These are phyloP conservation scores for Chrysanthemum makinoi DNA, from an alignment of 129 eudicot species.

Conservation along the genomic window DNA sequence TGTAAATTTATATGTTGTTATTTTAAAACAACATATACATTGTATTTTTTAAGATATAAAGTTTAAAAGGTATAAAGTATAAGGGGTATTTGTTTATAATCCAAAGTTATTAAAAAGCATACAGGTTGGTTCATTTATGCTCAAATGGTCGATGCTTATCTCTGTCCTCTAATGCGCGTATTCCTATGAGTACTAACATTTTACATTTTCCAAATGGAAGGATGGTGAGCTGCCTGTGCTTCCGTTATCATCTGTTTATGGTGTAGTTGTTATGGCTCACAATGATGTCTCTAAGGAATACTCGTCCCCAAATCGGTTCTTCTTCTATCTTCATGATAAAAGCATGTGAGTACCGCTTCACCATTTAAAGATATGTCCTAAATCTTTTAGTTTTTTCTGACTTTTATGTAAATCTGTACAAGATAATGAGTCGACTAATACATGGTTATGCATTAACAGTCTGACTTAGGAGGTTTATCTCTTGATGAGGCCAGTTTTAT, in stretches of 20 bases:
- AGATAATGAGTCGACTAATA: conserved; percentile 7
- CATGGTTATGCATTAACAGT: conserved; percentile 46
- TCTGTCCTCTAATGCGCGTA: neutral
- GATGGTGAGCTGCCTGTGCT: conserved; percentile 99
- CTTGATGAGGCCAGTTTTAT: conserved; percentile 99
- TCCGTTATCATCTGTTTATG: conserved; percentile 83
- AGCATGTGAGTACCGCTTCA: conserved; percentile 64
- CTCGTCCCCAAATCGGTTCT: conserved; percentile 95
- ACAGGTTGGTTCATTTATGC: conserved; percentile 53
- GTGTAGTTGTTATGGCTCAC: conserved; percentile 95
- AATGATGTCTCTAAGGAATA: conserved; percentile 81
- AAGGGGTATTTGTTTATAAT: no score
- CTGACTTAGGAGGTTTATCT: conserved; percentile 97
- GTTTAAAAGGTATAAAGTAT: no score
- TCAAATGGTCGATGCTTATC: conserved; percentile 5
- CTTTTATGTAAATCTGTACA: neutral
- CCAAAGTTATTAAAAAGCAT: no score
- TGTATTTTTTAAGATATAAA: no score
- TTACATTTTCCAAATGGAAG: conserved; percentile 32
- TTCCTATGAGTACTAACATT: neutral
- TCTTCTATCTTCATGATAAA: conserved; percentile 95
- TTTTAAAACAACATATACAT: no score
- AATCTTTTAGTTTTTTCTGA: neutral
- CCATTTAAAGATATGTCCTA: neutral
- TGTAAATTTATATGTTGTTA: no score